Evolutionary conservation across 1,284 basidiomycete genomes (phyloP).

Genomic region (Trametes pubescens): DNA sequence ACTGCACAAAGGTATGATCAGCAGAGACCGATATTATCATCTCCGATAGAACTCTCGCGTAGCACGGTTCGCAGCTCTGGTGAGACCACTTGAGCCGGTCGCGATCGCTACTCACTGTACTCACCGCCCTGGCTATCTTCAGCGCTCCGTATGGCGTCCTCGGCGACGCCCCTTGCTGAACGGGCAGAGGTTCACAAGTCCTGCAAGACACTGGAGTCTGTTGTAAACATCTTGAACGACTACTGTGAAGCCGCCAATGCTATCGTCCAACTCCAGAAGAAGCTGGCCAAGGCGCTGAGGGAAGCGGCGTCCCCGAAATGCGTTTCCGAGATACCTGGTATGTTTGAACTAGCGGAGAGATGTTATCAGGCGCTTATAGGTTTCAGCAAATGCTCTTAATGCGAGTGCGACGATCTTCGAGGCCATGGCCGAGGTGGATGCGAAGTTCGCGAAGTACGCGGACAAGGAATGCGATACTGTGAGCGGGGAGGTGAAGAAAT

Average conservation of each 20-base stretch:
- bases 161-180: slow-evolving; percentile 49
- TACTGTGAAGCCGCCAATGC: slow-evolving; percentile 75
- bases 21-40: no score
- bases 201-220: slow-evolving; percentile 75
- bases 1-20: no score
- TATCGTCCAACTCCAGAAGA: slow-evolving; percentile 75
- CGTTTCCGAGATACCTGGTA: slow-evolving; percentile 69
- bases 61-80: slow-evolving; percentile 21
- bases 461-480: slow-evolving; percentile 76
- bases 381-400: slow-evolving; percentile 68
- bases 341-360: neutral
- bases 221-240: slow-evolving; percentile 72
- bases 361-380: neutral
- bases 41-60: slow-evolving; percentile 13
- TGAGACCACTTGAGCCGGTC: slow-evolving; percentile 8
- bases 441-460: slow-evolving; percentile 75
- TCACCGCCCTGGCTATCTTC: neutral
- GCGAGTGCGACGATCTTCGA: slow-evolving; percentile 74
- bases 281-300: slow-evolving; percentile 70
- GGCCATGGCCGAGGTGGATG: slow-evolving; percentile 69
- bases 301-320: slow-evolving; percentile 70
- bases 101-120: slow-evolving; percentile 9
- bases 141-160: slow-evolving; percentile 26
- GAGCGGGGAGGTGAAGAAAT: slow-evolving; percentile 77
- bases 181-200: slow-evolving; percentile 79